Conservation (phyloP, 2,329 filamentous ascomycete genomes). For the Apiospora kogelbergensis region DNA sequence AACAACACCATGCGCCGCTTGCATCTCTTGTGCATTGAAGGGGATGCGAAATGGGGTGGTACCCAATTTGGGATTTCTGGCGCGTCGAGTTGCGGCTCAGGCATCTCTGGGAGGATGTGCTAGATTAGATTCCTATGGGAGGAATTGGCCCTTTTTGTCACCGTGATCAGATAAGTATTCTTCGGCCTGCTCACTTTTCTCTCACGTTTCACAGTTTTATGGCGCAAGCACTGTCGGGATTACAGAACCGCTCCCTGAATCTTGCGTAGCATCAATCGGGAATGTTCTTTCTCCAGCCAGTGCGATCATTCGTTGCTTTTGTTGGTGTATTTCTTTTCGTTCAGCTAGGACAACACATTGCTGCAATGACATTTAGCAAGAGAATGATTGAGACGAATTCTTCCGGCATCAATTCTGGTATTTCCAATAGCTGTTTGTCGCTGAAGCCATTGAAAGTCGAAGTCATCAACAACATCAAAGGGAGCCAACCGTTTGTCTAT, state of each 20-base stretch:
- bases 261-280: not conserved
- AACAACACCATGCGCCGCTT: too few species aligned
- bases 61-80: not conserved
- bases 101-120: not conserved
- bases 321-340: not conserved
- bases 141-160: not conserved
- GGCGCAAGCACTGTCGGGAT: not conserved
- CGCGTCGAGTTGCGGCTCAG: not conserved
- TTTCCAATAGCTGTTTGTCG: not conserved
- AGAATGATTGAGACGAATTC: not conserved
- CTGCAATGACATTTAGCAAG: not conserved
- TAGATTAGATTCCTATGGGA: not conserved
- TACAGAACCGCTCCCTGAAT: not conserved
- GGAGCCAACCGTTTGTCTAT: constrained; percentile 35
- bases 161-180: not conserved
- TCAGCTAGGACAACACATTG: not conserved
- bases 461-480: not conserved
- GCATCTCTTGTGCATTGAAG: too few species aligned
- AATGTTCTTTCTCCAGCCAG: not conserved
- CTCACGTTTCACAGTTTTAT: not conserved
- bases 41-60: too few species aligned
- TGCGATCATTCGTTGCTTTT: not conserved
- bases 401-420: not conserved
- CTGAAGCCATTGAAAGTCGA: not conserved
- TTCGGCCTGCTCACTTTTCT: not conserved